Base-by-base conservation (phyloP, 768 basidiomycete genomes). In the Podaxis sp. region DNA sequence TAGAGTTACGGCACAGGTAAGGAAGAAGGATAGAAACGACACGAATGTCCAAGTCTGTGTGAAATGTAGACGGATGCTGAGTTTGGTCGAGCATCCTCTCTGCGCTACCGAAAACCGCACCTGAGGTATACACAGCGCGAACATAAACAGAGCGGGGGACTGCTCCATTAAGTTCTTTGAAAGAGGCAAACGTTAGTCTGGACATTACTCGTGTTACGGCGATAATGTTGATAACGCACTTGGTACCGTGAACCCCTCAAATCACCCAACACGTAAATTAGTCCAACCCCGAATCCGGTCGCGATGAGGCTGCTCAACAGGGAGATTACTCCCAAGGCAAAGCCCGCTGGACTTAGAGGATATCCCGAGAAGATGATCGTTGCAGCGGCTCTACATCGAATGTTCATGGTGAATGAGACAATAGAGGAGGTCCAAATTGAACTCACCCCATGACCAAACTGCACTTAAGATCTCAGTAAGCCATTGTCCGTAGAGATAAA, bases 201-300 rank as follows among this genome's bases (percentile, higher is more conserved):
- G 38, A 41, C 13, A 24, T 17, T n/a, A 17, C 12, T 44, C 41
- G 15, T 44, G 26, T 3, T 22, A 46, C n/a, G 15, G 10, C 40
- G 41, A 46, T 46, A 13, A 22, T 4, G 5, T 40, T 2, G 6
- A 4, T 40, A n/a, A 56, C 58, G 24, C 15, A 64, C 64, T 24
- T 64, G 64, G 33, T 52, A 58, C 37, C 64, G 50, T 20, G 58
- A 44, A 11, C 64, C 64, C 15, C 26, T 56, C 30, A 64, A 17
- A 40, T 64, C 64, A 20, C 64, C 64, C 44, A 64, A 26, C 17
- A 64, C 64, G 28, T 64, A 64, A 17, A 64, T 64, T 11, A 64
- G 44, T 4, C 64, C 64, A n/a, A 64, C 64, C 37, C 64, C 64
- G 44, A 64, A 64, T 7, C 64, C 64, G 20, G 52, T 64, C 10